Conservation (phyloP, 768 basidiomycete species). For the Neoboletus subvelutipes region DNA sequence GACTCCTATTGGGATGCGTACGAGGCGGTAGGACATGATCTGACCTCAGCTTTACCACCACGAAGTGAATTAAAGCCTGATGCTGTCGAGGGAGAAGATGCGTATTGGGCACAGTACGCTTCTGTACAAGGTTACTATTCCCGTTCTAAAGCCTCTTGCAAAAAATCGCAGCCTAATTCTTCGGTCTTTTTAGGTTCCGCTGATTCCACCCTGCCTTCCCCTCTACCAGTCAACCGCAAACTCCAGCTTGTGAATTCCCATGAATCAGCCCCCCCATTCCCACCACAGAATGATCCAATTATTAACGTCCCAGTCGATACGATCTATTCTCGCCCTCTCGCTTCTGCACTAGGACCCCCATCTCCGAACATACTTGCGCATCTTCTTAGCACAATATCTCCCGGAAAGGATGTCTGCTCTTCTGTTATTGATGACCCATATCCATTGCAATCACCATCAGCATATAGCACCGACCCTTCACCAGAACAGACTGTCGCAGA, state of each 20-base stretch:
- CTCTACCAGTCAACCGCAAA: conserved; percentile 35
- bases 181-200: conserved; percentile 51
- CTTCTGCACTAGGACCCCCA: conserved; percentile 20
- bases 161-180: conserved; percentile 2
- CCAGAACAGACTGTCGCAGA: conserved; percentile 18
- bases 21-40: conserved; percentile 37
- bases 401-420: conserved; percentile 20
- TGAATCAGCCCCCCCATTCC: conserved; percentile 1
- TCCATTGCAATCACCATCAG: conserved; percentile 7
- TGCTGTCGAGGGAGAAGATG: conserved; percentile 45
- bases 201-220: conserved; percentile 66
- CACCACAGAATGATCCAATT: conserved; percentile 6
- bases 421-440: conserved; percentile 9
- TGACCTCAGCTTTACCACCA: conserved; percentile 11
- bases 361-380: conserved; percentile 25
- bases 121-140: conserved; percentile 57
- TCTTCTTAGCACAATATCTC: conserved; percentile 30
- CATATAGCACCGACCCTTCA: conserved; percentile 7
- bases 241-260: conserved; percentile 15
- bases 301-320: conserved; percentile 17
- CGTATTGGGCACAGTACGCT: conserved; percentile 77
- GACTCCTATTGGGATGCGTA: conserved; percentile 74
- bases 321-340: conserved; percentile 17
- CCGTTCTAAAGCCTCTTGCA: conserved; percentile 13
- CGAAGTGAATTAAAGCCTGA: conserved; percentile 17